phyloP scores from a whole-genome alignment of 148 eudicot genomes.

The Silene conica region DNA sequence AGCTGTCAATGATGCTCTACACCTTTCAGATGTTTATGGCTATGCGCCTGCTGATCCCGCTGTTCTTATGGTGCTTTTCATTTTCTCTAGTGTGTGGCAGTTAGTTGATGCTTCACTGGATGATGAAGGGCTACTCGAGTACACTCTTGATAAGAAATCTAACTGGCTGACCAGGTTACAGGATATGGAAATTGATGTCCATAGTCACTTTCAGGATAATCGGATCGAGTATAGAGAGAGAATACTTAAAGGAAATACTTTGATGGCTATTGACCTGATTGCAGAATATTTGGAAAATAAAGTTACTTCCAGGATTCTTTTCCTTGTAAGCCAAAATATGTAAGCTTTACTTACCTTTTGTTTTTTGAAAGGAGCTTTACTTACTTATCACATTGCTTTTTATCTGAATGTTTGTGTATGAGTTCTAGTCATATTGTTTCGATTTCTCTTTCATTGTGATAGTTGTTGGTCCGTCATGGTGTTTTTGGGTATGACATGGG shows the following conservation, averaged over 20 bases:
- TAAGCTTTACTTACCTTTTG: constrained; percentile 41
- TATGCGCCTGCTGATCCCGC: constrained; percentile 62
- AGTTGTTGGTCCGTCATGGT: neutral
- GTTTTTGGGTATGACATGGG: neutral
- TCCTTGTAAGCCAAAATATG: constrained; percentile 78
- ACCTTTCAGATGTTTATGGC: constrained; percentile 59
- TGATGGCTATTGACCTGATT: constrained; percentile 71
- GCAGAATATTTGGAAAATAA: constrained; percentile 55
- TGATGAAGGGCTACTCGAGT: constrained; percentile 77
- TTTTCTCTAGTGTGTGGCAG: constrained; percentile 72
- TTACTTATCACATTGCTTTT: constrained; percentile 8
- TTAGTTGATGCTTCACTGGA: constrained; percentile 85
- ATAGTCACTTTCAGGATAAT: constrained; percentile 39
- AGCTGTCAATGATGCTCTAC: constrained; percentile 67
- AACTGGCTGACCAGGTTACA: constrained; percentile 52
- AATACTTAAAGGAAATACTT: constrained; percentile 48
- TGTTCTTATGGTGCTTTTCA: constrained; percentile 58
- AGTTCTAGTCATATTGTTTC: neutral
- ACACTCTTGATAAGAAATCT: constrained; percentile 61
- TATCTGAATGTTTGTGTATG: neutral
- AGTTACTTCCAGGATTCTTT: constrained; percentile 67
- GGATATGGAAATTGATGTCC: constrained; percentile 67
- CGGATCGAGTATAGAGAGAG: constrained; percentile 42
- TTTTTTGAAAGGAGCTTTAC: too few species aligned
- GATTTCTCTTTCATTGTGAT: neutral